Evolutionary conservation across 345 rosid genomes (phyloP).

Genomic region (Alliaria petiolata): DNA sequence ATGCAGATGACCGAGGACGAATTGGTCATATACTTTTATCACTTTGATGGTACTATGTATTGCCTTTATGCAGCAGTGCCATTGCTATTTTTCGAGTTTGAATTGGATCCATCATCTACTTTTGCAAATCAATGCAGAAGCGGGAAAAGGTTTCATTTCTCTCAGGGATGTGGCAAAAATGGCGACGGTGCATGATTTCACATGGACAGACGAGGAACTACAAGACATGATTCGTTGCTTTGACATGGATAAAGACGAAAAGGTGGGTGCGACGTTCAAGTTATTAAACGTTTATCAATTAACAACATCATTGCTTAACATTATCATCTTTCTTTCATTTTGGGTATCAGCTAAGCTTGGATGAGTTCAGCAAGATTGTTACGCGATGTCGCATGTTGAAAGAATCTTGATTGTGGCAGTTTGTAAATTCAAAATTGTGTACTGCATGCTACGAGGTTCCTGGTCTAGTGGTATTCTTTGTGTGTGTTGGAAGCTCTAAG

Average conservation of each 20-base stretch:
- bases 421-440: background rate
- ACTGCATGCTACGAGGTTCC: no score
- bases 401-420: slow-evolving; percentile 18
- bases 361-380: slow-evolving; percentile 60
- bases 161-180: slow-evolving; percentile 49
- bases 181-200: slow-evolving; percentile 65
- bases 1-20: slow-evolving; percentile 85
- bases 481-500: no score
- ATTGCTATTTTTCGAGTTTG: background rate
- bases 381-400: slow-evolving; percentile 56
- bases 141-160: slow-evolving; percentile 56
- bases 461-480: no score
- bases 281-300: background rate
- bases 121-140: slow-evolving; percentile 40
- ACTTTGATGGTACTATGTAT: slow-evolving; percentile 62
- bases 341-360: slow-evolving; percentile 58
- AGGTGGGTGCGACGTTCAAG: slow-evolving; percentile 40
- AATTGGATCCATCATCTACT: background rate
- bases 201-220: slow-evolving; percentile 66
- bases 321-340: background rate
- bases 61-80: background rate
- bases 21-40: slow-evolving; percentile 63
- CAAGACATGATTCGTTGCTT: slow-evolving; percentile 73
- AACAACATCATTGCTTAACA: background rate
- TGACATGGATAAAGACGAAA: slow-evolving; percentile 61